These are phyloP conservation scores for Vaccinium vitisidaea DNA, from an alignment of 148 eudicot species.

Conservation along the genomic window DNA sequence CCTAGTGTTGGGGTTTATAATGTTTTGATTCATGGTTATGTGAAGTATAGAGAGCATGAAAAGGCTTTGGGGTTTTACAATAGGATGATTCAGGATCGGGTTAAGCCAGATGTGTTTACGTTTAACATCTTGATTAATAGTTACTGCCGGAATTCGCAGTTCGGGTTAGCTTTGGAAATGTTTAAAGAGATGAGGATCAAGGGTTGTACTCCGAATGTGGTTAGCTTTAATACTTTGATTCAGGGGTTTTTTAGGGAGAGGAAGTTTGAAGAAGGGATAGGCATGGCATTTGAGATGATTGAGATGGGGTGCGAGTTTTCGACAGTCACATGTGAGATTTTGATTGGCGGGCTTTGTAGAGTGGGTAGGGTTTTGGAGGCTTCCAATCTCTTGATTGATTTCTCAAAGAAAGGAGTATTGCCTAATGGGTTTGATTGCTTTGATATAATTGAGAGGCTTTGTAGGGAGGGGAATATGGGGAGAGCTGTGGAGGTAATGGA, in stretches of 20 bases:
- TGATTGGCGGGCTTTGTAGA: slow-evolving; percentile 69
- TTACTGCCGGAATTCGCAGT: slow-evolving; percentile 49
- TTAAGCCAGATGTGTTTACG: slow-evolving; percentile 75
- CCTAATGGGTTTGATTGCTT: slow-evolving; percentile 59
- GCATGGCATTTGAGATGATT: slow-evolving; percentile 83
- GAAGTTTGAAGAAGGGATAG: slow-evolving; percentile 66
- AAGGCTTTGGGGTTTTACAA: slow-evolving; percentile 56
- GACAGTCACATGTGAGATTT: slow-evolving; percentile 69
- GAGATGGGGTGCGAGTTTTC: slow-evolving; percentile 69
- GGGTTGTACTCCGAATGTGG: slow-evolving; percentile 79
- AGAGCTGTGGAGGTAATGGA: slow-evolving; percentile 61
- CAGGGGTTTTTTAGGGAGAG: slow-evolving; percentile 66
- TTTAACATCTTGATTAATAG: slow-evolving; percentile 88
- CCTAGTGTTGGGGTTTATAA: slow-evolving; percentile 70
- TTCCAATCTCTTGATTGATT: slow-evolving; percentile 69
- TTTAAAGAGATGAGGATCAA: slow-evolving; percentile 76
- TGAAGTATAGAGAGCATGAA: slow-evolving; percentile 46
- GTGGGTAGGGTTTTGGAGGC: slow-evolving; percentile 49
- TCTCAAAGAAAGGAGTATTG: slow-evolving; percentile 60
- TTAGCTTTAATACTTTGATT: slow-evolving; percentile 86
- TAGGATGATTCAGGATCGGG: slow-evolving; percentile 64
- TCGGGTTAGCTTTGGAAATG: slow-evolving; percentile 61
- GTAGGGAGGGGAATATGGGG: slow-evolving; percentile 42
- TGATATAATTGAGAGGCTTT: slow-evolving; percentile 53
- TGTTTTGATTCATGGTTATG: slow-evolving; percentile 72